phyloP scores from a whole-genome alignment of 78 protist species.

The Guillardia theta region DNA sequence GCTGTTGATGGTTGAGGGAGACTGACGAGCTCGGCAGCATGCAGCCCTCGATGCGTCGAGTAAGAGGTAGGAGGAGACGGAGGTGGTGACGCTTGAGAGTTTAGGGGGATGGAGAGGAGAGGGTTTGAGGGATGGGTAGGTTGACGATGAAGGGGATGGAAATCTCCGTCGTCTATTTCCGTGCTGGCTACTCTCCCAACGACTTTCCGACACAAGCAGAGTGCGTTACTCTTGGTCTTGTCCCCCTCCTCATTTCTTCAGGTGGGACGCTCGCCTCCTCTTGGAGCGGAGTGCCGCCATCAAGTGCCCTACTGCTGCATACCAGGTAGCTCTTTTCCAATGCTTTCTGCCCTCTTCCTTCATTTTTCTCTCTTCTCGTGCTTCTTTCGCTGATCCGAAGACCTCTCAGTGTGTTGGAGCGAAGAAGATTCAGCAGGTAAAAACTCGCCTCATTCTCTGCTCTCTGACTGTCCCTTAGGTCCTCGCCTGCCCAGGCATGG shows the following conservation, averaged over 20 bases:
- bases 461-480: slow-evolving; percentile 44
- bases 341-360: no score
- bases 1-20: no score
- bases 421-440: slow-evolving; percentile 77
- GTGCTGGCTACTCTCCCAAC: slow-evolving; percentile 90
- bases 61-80: background rate
- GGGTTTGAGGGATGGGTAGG: background rate
- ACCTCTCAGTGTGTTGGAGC: slow-evolving; percentile 88
- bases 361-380: no score
- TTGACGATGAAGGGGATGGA: slow-evolving; percentile 49
- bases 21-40: no score
- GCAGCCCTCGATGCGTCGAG: no score
- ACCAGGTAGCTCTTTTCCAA: no score
- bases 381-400: no score
- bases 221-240: no score
- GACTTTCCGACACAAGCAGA: slow-evolving; percentile 72
- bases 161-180: slow-evolving; percentile 77
- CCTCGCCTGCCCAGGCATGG: slow-evolving; percentile 56
- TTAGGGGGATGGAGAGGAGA: background rate
- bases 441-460: background rate
- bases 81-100: background rate
- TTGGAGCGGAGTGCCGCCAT: slow-evolving; percentile 76
- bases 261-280: slow-evolving; percentile 53
- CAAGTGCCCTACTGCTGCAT: slow-evolving; percentile 84
- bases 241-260: no score